These are phyloP conservation scores for Fusarium mangiferae DNA, from an alignment of 2,329 filamentous ascomycete genomes.

Conservation along the genomic window DNA sequence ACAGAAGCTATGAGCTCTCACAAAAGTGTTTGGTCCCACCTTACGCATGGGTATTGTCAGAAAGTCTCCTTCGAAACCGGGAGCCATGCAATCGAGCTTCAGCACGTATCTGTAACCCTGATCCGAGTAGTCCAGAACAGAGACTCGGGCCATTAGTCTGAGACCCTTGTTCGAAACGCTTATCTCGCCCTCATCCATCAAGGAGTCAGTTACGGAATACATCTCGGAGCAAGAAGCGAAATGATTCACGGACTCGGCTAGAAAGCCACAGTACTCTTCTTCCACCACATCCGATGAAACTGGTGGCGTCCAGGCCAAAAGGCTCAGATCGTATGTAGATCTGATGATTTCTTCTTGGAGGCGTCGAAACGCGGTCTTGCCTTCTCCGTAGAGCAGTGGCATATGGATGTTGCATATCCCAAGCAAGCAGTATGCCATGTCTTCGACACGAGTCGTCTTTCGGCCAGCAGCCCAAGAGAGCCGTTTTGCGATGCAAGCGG, in stretches of 20 bases:
- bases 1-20: not conserved
- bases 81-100: not conserved
- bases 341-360: not conserved
- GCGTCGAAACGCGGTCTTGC: not conserved
- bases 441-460: not conserved
- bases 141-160: not conserved
- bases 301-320: not conserved
- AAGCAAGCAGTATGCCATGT: not conserved
- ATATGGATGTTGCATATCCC: not conserved
- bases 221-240: not conserved
- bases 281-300: not conserved
- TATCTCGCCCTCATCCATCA: not conserved
- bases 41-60: not conserved
- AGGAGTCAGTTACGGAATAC: not conserved
- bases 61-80: not conserved
- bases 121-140: accelerated
- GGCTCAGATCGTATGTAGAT: not conserved
- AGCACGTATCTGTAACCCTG: not conserved
- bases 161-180: not conserved
- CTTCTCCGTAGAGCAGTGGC: not conserved
- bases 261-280: not conserved
- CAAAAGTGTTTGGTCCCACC: not conserved
- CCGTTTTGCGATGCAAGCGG: not conserved
- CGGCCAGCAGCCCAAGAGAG: not conserved
- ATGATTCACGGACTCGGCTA: not conserved